Evolutionary conservation across 1,284 basidiomycete species (phyloP).

Genomic region (Apiotrichum gamsii): DNA sequence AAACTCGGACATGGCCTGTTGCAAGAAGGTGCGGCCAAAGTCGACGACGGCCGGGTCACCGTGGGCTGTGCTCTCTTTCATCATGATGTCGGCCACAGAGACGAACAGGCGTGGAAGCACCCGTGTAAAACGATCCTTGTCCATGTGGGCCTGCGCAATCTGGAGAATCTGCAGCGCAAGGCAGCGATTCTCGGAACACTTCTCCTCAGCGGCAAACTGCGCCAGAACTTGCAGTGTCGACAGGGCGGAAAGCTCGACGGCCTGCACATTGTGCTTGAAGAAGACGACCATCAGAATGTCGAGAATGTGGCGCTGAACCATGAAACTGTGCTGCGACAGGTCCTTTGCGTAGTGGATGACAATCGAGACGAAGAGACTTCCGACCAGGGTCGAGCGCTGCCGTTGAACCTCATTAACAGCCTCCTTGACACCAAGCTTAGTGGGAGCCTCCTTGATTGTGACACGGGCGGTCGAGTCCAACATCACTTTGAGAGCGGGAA

Average conservation of each 20-base stretch:
- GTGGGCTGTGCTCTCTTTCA: constrained; percentile 10
- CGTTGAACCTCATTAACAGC: too few relatives aligned
- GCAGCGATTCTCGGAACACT: constrained; percentile 29
- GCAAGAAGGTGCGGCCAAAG: constrained; percentile 7
- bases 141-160: constrained; percentile 24
- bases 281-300: constrained; percentile 36
- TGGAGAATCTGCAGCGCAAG: constrained; percentile 32
- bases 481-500: constrained; percentile 29
- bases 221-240: constrained; percentile 27
- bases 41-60: constrained; percentile 10
- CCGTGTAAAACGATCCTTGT: constrained; percentile 23
- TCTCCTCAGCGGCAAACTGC: constrained; percentile 17
- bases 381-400: constrained; percentile 21
- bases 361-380: constrained; percentile 32
- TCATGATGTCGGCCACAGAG: constrained; percentile 20
- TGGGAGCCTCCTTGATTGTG: constrained; percentile 9
- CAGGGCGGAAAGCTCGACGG: constrained; percentile 30
- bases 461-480: constrained; percentile 30
- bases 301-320: constrained; percentile 28
- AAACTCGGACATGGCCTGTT: constrained; percentile 11
- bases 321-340: constrained; percentile 21
- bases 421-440: too few relatives aligned
- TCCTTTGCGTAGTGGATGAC: constrained; percentile 30
- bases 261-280: constrained; percentile 37
- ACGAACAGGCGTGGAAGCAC: constrained; percentile 27